A percentile compares a stretch with the other conserved stretches of the same genome.
Evolutionary conservation across 176 grass and related monocot genomes (phyloP).

Genomic region (Eleusine coracana): DNA sequence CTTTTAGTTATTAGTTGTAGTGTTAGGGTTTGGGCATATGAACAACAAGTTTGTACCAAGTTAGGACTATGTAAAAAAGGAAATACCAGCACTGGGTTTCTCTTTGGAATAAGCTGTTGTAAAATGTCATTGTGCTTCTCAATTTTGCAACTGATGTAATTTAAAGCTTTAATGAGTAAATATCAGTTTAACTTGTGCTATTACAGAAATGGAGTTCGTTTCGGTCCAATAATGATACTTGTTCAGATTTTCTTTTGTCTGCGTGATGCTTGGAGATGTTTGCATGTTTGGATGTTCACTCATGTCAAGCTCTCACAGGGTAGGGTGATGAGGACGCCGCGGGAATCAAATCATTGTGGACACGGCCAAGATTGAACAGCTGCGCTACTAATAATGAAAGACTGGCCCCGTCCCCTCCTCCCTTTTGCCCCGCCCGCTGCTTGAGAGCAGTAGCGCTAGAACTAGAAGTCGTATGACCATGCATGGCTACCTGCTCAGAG

Average conservation of each 20-base stretch:
- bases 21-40: no score
- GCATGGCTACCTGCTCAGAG: background rate
- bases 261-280: background rate
- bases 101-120: no score
- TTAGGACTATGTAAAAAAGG: no score
- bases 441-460: background rate
- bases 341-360: slow-evolving; percentile 48
- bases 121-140: no score
- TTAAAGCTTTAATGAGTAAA: no score
- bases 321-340: slow-evolving; percentile 33
- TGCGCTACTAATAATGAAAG: slow-evolving; percentile 40
- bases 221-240: background rate
- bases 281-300: slow-evolving; percentile 28
- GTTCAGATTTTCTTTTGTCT: background rate
- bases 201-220: background rate
- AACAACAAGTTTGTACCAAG: no score
- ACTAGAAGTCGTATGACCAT: background rate
- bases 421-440: background rate
- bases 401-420: slow-evolving; percentile 6
- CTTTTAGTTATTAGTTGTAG: background rate
- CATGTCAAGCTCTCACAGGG: slow-evolving; percentile 33
- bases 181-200: no score
- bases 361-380: slow-evolving; percentile 43
- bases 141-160: no score
- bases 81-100: no score